phyloP scores from a whole-genome alignment of 177 flowering plant species.

The Vitis hybrid region DNA sequence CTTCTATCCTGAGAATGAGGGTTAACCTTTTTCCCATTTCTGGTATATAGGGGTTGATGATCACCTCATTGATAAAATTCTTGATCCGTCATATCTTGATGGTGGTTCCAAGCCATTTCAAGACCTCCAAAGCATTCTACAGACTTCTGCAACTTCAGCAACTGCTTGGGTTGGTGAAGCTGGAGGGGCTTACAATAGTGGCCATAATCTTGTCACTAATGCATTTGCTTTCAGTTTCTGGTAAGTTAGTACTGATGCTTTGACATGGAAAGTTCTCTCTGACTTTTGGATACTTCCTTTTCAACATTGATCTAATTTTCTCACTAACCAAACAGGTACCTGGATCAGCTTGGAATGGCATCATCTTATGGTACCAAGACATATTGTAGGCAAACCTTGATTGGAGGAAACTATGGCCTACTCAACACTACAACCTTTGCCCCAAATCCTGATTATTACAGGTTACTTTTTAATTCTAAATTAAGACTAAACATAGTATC shows the following conservation, averaged over 20 bases:
- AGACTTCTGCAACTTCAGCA: slow-evolving; percentile 29
- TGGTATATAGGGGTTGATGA: slow-evolving; percentile 31
- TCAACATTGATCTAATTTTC: background rate
- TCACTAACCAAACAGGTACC: slow-evolving; percentile 43
- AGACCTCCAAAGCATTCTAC: slow-evolving; percentile 28
- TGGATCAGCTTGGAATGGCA: slow-evolving; percentile 85
- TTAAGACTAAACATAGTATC: background rate
- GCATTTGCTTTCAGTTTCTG: slow-evolving; percentile 86
- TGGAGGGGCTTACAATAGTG: slow-evolving; percentile 90
- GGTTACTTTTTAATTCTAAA: slow-evolving; percentile 31
- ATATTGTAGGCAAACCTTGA: slow-evolving; percentile 74
- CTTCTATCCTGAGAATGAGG: background rate
- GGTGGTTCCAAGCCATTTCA: slow-evolving; percentile 25
- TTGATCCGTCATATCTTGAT: slow-evolving; percentile 46
- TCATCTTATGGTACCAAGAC: slow-evolving; percentile 60
- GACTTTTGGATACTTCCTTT: background rate
- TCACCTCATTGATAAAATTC: slow-evolving; percentile 41
- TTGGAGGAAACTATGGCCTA: slow-evolving; percentile 84
- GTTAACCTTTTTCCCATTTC: background rate
- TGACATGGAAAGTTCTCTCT: too few relatives aligned
- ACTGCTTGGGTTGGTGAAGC: slow-evolving; percentile 91
- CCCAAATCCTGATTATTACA: slow-evolving; percentile 92
- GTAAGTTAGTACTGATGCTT: slow-evolving; percentile 27
- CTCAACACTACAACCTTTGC: slow-evolving; percentile 64
- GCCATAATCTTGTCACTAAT: slow-evolving; percentile 66